phyloP scores from a whole-genome alignment of 176 grass and related monocot genomes.

The barley (Hordeum vulgare) region MorexV3_pseudomolecules_assembly NC_058523.1:530975143-530975642 shows the following conservation, averaged over 20 bases:
- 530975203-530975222: no score
- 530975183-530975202: no score
- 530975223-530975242: no score
- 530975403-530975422: neutral
- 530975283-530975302: constrained; percentile 12
- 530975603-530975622: neutral
- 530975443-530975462: constrained; percentile 1
- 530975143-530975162: no score
- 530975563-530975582: constrained; percentile 56
- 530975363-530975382: neutral
- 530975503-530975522: constrained; percentile 28
- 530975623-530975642: no score
- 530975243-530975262: constrained; percentile 16
- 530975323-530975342: constrained; percentile 29
- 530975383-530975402: neutral
- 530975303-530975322: constrained; percentile 23
- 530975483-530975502: constrained; percentile 39
- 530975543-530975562: constrained; percentile 31
- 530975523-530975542: constrained; percentile 50
- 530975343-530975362: neutral
- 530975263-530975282: constrained; percentile 26
- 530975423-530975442: constrained; percentile 21
- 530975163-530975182: no score
- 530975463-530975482: constrained; percentile 77
- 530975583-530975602: constrained; percentile 31